Evolutionary conservation across 2,329 filamentous ascomycete genomes (phyloP).

Genomic region (Trichoderma citrinoviride): DNA sequence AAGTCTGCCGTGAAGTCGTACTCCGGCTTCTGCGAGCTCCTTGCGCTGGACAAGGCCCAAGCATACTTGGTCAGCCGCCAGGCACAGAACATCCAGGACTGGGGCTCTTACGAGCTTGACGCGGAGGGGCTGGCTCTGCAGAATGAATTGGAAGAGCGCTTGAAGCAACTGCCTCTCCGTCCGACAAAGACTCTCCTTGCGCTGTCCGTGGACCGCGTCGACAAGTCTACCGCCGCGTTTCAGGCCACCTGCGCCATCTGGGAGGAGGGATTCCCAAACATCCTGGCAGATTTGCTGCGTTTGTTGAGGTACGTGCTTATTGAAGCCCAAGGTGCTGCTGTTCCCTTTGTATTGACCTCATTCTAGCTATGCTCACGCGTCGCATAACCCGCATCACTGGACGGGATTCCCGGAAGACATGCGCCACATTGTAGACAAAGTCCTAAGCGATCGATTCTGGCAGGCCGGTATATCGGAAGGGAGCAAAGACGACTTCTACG

Average conservation of each 20-base stretch:
- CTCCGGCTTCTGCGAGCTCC: conserved; percentile 71
- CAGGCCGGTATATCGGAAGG: conserved; percentile 95
- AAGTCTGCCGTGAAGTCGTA: conserved; percentile 70
- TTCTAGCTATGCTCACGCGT: conserved; percentile 77
- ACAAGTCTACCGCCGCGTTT: conserved; percentile 69
- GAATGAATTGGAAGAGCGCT: conserved; percentile 70
- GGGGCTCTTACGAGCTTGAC: conserved; percentile 75
- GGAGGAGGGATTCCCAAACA: conserved; percentile 75
- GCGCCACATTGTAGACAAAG: conserved; percentile 71
- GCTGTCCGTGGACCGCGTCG: conserved; percentile 85
- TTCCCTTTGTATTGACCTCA: conserved; percentile 12
- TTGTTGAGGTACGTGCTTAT: conserved; percentile 61
- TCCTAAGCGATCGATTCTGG: conserved; percentile 95
- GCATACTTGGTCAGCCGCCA: conserved; percentile 71
- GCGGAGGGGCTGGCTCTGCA: conserved; percentile 77
- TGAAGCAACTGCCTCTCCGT: conserved; percentile 74
- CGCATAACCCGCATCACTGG: conserved; percentile 87
- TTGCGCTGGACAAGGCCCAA: conserved; percentile 78
- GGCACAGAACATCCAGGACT: conserved; percentile 76
- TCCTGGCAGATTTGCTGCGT: conserved; percentile 82
- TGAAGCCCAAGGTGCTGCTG: background rate
- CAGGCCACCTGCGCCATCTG: conserved; percentile 77
- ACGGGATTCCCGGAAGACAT: conserved; percentile 70
- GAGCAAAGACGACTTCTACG: conserved; percentile 95
- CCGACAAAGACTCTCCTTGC: conserved; percentile 90